These are phyloP conservation scores for Sapria himalayana DNA, from an alignment of 345 rosid species.

Conservation along the genomic window DNA sequence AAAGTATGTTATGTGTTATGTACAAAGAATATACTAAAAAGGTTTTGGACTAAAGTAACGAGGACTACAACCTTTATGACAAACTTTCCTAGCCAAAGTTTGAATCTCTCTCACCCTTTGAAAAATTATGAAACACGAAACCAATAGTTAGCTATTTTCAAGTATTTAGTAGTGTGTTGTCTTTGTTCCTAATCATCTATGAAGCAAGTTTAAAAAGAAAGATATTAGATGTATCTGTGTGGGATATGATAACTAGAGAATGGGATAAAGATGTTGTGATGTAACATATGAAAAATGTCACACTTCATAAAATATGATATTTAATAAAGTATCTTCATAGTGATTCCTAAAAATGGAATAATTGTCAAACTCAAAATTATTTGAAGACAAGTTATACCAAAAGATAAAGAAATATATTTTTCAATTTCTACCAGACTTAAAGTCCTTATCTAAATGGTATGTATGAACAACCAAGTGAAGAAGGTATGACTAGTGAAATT, in stretches of 20 bases:
- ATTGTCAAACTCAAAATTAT: no score
- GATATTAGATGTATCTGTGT: conserved; percentile 4
- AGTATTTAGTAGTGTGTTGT: conserved; percentile 3
- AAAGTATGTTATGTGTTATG: conserved; percentile 5
- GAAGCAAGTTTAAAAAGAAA: conserved; percentile 6
- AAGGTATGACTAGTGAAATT: no score
- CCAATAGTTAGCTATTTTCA: conserved; percentile 1
- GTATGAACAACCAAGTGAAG: no score
- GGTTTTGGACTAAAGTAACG: conserved; percentile 6
- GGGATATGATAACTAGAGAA: conserved; percentile 1
- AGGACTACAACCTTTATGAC: conserved; percentile 1
- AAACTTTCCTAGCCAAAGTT: conserved; percentile 3
- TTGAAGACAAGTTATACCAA: no score
- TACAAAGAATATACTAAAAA: conserved; percentile 1
- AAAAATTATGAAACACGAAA: conserved; percentile 1
- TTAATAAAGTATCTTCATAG: no score
- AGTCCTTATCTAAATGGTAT: no score
- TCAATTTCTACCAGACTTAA: no score
- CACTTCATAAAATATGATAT: no score
- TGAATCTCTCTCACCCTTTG: background rate
- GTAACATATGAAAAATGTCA: background rate
- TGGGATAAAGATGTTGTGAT: conserved; percentile 5
- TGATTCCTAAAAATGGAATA: no score
- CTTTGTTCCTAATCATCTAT: background rate
- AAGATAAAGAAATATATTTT: no score